These are phyloP conservation scores for Larix kaempferi DNA, from an alignment of 75 land plant genomes.

Conservation along the genomic window DNA sequence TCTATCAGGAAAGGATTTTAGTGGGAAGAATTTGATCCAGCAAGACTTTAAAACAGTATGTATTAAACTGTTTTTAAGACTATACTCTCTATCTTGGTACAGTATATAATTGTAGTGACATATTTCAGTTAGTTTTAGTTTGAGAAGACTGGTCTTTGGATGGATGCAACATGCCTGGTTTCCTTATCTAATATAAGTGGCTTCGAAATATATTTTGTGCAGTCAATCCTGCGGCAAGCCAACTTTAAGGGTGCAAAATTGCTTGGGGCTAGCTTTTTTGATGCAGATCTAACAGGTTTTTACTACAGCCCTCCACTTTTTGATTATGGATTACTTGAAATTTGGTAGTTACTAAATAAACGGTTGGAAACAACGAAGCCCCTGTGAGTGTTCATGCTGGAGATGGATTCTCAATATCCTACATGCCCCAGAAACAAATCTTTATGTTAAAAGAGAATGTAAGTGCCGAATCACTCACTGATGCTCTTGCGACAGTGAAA, in stretches of 20 bases:
- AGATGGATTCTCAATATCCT: no score
- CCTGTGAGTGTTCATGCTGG: not conserved
- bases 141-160: not conserved
- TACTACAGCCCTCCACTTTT: not conserved
- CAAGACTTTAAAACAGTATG: slow-evolving; percentile 96
- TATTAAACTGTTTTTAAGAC: not conserved
- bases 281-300: slow-evolving; percentile 93
- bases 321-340: not conserved
- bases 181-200: not conserved
- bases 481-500: no score
- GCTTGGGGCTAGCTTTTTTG: slow-evolving; percentile 93
- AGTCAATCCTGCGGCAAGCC: slow-evolving; percentile 90
- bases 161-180: not conserved
- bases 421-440: no score
- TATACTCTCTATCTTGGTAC: not conserved
- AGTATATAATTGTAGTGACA: not conserved
- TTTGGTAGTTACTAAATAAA: not conserved
- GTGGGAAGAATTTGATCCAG: slow-evolving; percentile 80
- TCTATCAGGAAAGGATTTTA: slow-evolving; percentile 86
- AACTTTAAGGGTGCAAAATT: slow-evolving; percentile 92
- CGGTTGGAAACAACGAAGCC: not conserved
- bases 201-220: slow-evolving; percentile 1
- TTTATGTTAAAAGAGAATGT: no score
- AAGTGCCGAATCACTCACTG: no score
- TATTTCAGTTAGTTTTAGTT: not conserved